A percentile compares a stretch with the other conserved stretches of the same genome.
Conservation (phyloP, 2,329 filamentous ascomycete genomes). For the Aspergillus uvarum region DNA sequence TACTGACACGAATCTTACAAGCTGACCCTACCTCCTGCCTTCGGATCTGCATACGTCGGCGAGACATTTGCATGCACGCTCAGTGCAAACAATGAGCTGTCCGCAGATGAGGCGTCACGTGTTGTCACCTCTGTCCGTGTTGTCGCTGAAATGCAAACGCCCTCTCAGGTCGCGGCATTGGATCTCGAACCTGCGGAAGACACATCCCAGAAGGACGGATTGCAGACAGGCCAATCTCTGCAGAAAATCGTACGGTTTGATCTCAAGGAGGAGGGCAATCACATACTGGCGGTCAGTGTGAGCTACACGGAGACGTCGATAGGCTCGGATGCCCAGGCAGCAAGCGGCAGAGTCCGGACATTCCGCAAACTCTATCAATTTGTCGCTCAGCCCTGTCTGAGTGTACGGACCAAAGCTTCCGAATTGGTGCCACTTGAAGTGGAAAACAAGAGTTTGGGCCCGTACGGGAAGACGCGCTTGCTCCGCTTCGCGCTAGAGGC, state of each 20-base stretch:
- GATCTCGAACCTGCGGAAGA: conserved; percentile 52
- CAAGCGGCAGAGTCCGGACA: conserved; percentile 68
- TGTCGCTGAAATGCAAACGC: conserved; percentile 93
- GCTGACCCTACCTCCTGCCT: conserved; percentile 83
- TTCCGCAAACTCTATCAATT: conserved; percentile 98
- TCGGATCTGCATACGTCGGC: conserved; percentile 92
- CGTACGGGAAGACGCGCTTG: conserved; percentile 44
- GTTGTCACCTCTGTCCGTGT: conserved; percentile 75
- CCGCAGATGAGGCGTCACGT: conserved; percentile 39
- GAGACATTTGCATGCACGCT: conserved; percentile 93
- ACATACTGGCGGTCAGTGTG: conserved; percentile 89
- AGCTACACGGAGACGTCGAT: conserved; percentile 84
- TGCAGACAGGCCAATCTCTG: conserved; percentile 60
- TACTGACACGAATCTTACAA: conserved; percentile 24
- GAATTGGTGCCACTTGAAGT: conserved; percentile 53
- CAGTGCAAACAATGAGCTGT: conserved; percentile 87
- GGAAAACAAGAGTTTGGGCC: conserved; percentile 46
- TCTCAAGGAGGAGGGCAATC: conserved; percentile 89
- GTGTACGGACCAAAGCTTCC: conserved; percentile 86
- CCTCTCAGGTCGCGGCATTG: conserved; percentile 69
- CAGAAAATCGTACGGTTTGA: conserved; percentile 84
- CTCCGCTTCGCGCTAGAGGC: conserved; percentile 78
- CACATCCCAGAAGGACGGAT: conserved; percentile 39
- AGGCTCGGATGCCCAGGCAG: conserved; percentile 45
- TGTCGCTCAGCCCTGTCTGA: conserved; percentile 82